These are phyloP conservation scores for Monosporascus cannonballus DNA, from an alignment of 2,329 filamentous ascomycete genomes.

Conservation along the genomic window DNA sequence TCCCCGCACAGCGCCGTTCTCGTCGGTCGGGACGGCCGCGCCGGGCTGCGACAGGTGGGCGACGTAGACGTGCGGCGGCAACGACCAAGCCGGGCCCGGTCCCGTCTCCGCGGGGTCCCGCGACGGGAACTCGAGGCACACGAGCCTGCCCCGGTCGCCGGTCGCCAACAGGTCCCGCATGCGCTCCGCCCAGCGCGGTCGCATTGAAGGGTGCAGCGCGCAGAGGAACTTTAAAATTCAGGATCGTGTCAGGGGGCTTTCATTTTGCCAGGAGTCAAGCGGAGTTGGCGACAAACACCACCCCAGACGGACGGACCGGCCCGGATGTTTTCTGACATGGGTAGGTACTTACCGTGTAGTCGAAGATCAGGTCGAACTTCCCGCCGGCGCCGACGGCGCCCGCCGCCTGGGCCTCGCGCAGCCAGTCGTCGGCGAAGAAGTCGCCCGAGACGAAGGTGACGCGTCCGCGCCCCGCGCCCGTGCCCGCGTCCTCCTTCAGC, in stretches of 20 bases:
- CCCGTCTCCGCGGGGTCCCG: constrained; percentile 51
- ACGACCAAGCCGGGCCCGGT: constrained; percentile 67
- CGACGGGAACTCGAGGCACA: constrained; percentile 74
- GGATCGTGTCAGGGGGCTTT: neutral
- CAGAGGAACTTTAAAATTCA: constrained; percentile 48
- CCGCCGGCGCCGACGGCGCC: constrained; percentile 29
- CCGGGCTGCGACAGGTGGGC: constrained; percentile 67
- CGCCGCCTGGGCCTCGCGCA: constrained; percentile 33
- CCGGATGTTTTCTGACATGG: too few relatives aligned
- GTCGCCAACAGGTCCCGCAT: constrained; percentile 44
- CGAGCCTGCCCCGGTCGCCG: constrained; percentile 36
- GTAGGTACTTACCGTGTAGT: constrained; percentile 48
- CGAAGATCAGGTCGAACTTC: constrained; percentile 61
- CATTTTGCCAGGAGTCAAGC: neutral
- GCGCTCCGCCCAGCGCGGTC: constrained; percentile 47
- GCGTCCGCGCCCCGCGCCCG: constrained; percentile 38
- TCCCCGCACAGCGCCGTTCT: constrained; percentile 31
- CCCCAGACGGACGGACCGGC: too few relatives aligned
- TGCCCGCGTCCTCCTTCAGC: constrained; percentile 35
- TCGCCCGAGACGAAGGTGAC: constrained; percentile 56
- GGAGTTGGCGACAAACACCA: neutral
- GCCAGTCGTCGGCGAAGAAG: constrained; percentile 60
- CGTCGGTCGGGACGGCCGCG: constrained; percentile 54
- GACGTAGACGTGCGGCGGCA: constrained; percentile 63
- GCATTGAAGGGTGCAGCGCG: constrained; percentile 48